Conservation (phyloP, 2,329 filamentous ascomycete species). For the Neofusicoccum kwambonambiense region DNA sequence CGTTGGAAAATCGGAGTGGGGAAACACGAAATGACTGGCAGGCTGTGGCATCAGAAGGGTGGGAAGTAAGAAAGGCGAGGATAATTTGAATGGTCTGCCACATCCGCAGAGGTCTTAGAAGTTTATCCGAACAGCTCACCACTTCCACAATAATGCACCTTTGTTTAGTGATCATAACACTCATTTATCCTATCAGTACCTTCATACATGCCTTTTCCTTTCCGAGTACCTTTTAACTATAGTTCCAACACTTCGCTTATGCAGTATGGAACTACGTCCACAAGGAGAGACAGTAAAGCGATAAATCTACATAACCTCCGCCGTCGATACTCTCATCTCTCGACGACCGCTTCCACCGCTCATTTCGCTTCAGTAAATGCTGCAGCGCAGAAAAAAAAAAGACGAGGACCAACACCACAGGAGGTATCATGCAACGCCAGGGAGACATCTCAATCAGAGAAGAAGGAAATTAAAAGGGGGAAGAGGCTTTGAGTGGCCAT, state of each 20-base stretch:
- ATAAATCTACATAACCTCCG: background rate
- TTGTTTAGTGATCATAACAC: background rate
- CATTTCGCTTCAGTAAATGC: background rate
- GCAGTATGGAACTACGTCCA: background rate
- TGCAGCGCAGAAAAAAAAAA: too few relatives aligned
- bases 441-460: background rate
- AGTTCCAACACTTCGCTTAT: background rate
- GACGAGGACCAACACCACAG: constrained; percentile 5
- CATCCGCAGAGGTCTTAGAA: too few relatives aligned
- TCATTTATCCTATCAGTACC: background rate
- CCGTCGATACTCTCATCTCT: background rate
- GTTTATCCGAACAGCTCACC: too few relatives aligned
- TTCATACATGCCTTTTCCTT: background rate
- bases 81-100: too few relatives aligned
- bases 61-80: too few relatives aligned
- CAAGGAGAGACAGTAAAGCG: background rate
- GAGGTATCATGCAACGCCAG: constrained; percentile 14
- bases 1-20: too few relatives aligned
- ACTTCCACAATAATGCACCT: too few relatives aligned
- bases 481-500: background rate
- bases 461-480: background rate
- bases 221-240: background rate
- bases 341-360: background rate
- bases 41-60: too few relatives aligned
- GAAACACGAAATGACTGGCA: too few relatives aligned